phyloP scores from a whole-genome alignment of 78 protist species.

The Anaeramoeba flamelloides region DNA sequence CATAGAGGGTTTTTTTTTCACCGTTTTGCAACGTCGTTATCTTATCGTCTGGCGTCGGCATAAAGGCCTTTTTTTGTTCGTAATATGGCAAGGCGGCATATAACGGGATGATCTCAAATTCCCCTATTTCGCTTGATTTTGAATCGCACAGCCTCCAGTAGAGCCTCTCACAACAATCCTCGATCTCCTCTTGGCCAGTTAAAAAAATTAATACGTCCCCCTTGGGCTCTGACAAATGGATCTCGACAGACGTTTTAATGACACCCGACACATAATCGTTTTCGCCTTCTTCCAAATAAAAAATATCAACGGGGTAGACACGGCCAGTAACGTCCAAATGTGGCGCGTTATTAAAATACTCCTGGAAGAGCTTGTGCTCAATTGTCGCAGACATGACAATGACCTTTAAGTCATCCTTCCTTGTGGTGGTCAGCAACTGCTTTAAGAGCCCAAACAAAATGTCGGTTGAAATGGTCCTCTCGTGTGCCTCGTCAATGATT shows the following conservation, averaged over 20 bases:
- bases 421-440: slow-evolving; percentile 24
- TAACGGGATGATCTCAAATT: slow-evolving; percentile 55
- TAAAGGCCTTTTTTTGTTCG: slow-evolving; percentile 72
- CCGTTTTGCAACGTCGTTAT: too few relatives aligned
- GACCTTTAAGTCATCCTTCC: slow-evolving; percentile 55
- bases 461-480: slow-evolving; percentile 95
- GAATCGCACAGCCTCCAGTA: neutral
- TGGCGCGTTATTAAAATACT: slow-evolving; percentile 72
- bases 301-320: slow-evolving; percentile 76
- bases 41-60: slow-evolving; percentile 25
- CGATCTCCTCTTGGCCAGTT: slow-evolving; percentile 75
- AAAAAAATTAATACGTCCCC: slow-evolving; percentile 93
- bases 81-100: slow-evolving; percentile 83
- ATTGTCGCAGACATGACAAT: slow-evolving; percentile 94
- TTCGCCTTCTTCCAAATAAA: slow-evolving; percentile 78
- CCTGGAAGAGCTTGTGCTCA: slow-evolving; percentile 86
- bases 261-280: slow-evolving; percentile 87
- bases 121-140: slow-evolving; percentile 9
- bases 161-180: slow-evolving; percentile 35
- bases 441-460: slow-evolving; percentile 75
- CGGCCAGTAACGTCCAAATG: slow-evolving; percentile 64
- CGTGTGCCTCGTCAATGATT: slow-evolving; percentile 99
- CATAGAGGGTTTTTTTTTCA: too few relatives aligned
- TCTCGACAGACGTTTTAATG: slow-evolving; percentile 62
- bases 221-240: slow-evolving; percentile 61